Percentiles rank a stretch among this genome's conserved stretches.
These are phyloP conservation scores for Diplosphaera chodatii DNA, from an alignment of 139 green algal species.

Conservation along the genomic window DNA sequence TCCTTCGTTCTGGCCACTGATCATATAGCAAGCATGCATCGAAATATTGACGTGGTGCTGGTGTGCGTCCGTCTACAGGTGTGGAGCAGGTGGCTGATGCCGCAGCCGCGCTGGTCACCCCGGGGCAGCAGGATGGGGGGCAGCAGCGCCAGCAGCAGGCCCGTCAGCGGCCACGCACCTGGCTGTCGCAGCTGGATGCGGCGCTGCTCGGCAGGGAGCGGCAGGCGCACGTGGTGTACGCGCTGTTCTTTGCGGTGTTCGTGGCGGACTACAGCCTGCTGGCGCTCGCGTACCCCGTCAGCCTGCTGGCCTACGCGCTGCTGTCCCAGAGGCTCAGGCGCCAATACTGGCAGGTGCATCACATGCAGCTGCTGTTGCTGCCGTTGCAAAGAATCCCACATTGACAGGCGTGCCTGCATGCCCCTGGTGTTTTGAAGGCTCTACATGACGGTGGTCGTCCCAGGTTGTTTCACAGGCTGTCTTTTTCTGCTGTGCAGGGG, in stretches of 20 bases:
- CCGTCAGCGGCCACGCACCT: background rate
- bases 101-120: background rate
- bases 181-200: background rate
- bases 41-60: no score
- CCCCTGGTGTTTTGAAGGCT: no score
- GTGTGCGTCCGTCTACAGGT: background rate
- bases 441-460: no score
- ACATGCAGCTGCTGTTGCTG: background rate
- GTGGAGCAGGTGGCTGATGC: background rate
- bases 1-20: no score
- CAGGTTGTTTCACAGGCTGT: no score
- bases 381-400: no score
- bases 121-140: background rate
- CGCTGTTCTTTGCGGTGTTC: slow-evolving; percentile 44
- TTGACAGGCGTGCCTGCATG: no score
- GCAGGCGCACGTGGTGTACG: slow-evolving; percentile 42
- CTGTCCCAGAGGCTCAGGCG: slow-evolving; percentile 25
- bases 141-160: slow-evolving; percentile 8
- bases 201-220: slow-evolving; percentile 12
- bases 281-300: slow-evolving; percentile 30
- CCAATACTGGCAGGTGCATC: slow-evolving; percentile 51
- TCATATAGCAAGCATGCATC: no score
- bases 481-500: slow-evolving; percentile 21
- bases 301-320: slow-evolving; percentile 48
- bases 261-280: slow-evolving; percentile 47